Conservation (phyloP, 2,329 filamentous ascomycete species). For the Colletotrichum cereale region DNA sequence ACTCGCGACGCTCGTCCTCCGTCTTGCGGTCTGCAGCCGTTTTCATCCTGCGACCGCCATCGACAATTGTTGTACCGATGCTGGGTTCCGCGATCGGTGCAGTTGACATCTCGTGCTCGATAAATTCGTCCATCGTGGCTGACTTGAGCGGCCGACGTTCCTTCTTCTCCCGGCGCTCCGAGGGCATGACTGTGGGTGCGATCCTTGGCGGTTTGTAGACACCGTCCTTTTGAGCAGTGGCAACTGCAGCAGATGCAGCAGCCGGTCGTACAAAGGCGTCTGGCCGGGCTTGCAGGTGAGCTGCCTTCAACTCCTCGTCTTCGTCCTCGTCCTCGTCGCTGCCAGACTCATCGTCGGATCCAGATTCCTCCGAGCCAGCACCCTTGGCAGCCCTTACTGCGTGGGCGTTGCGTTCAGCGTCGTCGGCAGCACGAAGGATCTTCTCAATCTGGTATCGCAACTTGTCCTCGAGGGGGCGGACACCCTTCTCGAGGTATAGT, state of each 20-base stretch:
- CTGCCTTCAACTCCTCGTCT: slow-evolving; percentile 41
- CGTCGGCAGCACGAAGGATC: slow-evolving; percentile 87
- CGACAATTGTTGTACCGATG: slow-evolving; percentile 89
- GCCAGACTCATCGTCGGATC: slow-evolving; percentile 50
- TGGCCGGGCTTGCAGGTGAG: slow-evolving; percentile 45
- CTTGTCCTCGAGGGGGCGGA: slow-evolving; percentile 88
- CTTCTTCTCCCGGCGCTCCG: slow-evolving; percentile 71
- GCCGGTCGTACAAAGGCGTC: slow-evolving; percentile 53
- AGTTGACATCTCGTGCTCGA: slow-evolving; percentile 84
- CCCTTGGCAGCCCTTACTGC: slow-evolving; percentile 52
- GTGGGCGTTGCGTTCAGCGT: slow-evolving; percentile 66
- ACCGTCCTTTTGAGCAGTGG: slow-evolving; percentile 62
- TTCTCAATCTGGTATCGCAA: slow-evolving; percentile 97
- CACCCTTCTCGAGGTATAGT: slow-evolving; percentile 93
- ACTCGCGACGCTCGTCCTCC: slow-evolving; percentile 83
- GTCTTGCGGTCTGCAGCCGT: slow-evolving; percentile 80
- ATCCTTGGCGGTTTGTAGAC: slow-evolving; percentile 92
- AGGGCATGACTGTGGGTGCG: slow-evolving; percentile 86
- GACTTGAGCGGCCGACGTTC: slow-evolving; percentile 78
- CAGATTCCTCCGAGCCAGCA: slow-evolving; percentile 49
- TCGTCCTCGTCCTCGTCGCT: slow-evolving; percentile 50
- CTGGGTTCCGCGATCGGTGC: slow-evolving; percentile 88
- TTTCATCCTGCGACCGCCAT: slow-evolving; percentile 83
- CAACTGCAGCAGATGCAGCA: slow-evolving; percentile 45
- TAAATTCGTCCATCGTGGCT: slow-evolving; percentile 90